Evolutionary conservation across 225 moss, liverwort and hornwort genomes (phyloP), one percentile per base, ranked within the genome.

Genomic region (Pseudisothecium myosuroides): DNA sequence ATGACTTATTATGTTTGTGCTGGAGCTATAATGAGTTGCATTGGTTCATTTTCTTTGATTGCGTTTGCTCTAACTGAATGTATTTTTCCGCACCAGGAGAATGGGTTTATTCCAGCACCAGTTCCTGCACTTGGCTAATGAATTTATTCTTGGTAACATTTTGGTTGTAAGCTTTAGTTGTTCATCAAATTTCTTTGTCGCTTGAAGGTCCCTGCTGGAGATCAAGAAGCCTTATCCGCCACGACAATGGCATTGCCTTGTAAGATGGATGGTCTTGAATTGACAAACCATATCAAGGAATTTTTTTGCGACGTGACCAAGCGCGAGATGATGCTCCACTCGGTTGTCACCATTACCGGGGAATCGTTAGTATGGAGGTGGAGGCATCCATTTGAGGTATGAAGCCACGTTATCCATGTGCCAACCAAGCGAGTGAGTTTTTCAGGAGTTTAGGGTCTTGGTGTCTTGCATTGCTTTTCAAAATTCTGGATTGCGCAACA

Each of bases 321-420:
- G 83, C 96, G 99, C 83, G 96, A 99, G 94, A 99, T 99, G 99
- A 85, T 34, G 60, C 93, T 99, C 52, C 95, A 92, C 82, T 93
- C 99, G 29, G 93, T 95, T 72, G 97, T 97, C 65, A 97, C 96
- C 76, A 99, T 99, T 85, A 90, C 93, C 49, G 99, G 99, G 31
- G 94, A 91, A 84, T 96, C 97, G 34, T 72, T 92, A 39, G 89
- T 99, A 47, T 97, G 96, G 96, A 96, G 82, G 89, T 96, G 94
- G 95, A 96, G 94, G 88, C 97, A 99, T 90, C 95, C 96, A 82
- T 99, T 95, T 87, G 93, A 97, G 97, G 99, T 96, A 92, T n/a
- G 81, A 69, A 73, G 83, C 76, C 45, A 87, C 63, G 85, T 77
- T 66, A 24, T 89, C 16, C 64, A 73, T 43, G 76, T 88, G 71